Evolutionary conservation across 208 protist species (phyloP).

Genomic region (Crithidia thermophila): DNA sequence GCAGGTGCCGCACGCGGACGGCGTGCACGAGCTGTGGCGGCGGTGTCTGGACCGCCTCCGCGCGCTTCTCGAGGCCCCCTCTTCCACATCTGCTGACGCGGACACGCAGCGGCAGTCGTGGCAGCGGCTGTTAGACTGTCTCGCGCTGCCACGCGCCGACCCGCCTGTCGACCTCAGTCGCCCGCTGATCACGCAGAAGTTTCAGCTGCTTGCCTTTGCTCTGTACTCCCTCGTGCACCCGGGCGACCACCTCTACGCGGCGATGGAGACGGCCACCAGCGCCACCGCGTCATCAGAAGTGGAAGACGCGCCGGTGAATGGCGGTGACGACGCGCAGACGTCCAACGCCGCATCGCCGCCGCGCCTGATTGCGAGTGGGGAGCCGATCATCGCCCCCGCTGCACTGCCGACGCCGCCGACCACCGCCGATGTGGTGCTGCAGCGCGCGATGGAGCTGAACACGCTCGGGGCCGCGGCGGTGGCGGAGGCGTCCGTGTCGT

Average conservation of each 20-base stretch:
- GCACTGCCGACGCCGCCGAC: slow-evolving; percentile 57
- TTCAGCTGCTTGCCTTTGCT: slow-evolving; percentile 76
- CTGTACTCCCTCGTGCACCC: slow-evolving; percentile 40
- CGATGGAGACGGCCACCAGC: neutral
- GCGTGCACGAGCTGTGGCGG: slow-evolving; percentile 48
- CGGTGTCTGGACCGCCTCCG: slow-evolving; percentile 42
- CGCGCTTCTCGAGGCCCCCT: slow-evolving; percentile 5
- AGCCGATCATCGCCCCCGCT: slow-evolving; percentile 54
- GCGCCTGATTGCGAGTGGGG: slow-evolving; percentile 67
- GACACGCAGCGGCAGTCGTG: slow-evolving; percentile 9
- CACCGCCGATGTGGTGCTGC: slow-evolving; percentile 67
- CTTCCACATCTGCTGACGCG: neutral
- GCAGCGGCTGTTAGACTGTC: slow-evolving; percentile 40
- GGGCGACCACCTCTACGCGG: neutral
- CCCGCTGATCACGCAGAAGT: slow-evolving; percentile 77
- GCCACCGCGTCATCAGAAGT: neutral
- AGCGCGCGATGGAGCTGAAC: slow-evolving; percentile 52
- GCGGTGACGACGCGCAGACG: neutral
- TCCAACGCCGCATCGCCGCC: neutral
- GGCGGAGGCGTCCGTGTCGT: slow-evolving; percentile 28
- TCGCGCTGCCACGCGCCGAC: slow-evolving; percentile 37
- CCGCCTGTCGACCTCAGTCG: slow-evolving; percentile 42
- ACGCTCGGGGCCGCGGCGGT: slow-evolving; percentile 38
- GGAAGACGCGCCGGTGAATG: neutral
- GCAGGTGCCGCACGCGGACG: slow-evolving; percentile 29